Conservation (phyloP, 2,329 filamentous ascomycete species). For the Zymoseptoria tritici region DNA sequence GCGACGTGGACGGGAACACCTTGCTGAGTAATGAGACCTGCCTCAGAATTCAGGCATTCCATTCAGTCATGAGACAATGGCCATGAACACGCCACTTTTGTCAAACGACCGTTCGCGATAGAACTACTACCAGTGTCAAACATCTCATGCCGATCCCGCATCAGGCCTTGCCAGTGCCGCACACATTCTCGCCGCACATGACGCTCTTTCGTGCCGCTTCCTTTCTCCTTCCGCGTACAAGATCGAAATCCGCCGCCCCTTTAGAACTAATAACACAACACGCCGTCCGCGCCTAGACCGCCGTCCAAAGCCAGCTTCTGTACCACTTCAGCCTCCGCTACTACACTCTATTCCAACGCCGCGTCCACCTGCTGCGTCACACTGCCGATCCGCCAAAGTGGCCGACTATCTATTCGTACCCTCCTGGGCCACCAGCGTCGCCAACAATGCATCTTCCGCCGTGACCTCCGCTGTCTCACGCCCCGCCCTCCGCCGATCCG, state of each 20-base stretch:
- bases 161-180: too few relatives aligned
- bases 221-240: too few relatives aligned
- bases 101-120: too few relatives aligned
- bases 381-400: not conserved
- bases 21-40: too few relatives aligned
- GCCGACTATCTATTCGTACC: not conserved
- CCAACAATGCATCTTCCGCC: not conserved
- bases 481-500: slow-evolving; percentile 6
- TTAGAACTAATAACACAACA: not conserved
- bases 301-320: not conserved
- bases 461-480: not conserved
- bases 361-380: not conserved
- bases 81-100: too few relatives aligned
- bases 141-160: too few relatives aligned
- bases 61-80: too few relatives aligned
- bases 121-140: too few relatives aligned
- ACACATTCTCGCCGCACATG: too few relatives aligned
- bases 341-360: not conserved
- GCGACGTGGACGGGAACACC: too few relatives aligned
- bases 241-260: not conserved
- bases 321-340: not conserved
- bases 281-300: not conserved
- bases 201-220: too few relatives aligned
- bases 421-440: not conserved
- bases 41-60: too few relatives aligned